Conservation (phyloP, 805 yeast genomes). For the Candida maris region DNA sequence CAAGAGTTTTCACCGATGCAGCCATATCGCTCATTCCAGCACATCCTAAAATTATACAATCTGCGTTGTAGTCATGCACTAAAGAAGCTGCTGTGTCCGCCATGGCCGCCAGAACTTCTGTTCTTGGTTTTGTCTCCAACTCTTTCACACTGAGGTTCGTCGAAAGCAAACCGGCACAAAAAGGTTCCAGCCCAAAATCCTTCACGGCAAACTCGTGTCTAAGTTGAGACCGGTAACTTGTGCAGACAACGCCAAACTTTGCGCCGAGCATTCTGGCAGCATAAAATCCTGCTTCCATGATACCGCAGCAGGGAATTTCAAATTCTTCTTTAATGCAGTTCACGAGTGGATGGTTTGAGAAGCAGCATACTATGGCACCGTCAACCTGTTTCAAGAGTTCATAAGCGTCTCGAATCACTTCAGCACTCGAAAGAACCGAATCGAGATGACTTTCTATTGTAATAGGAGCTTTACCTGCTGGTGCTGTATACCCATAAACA, state of each 20-base stretch:
- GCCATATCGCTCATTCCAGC: slow-evolving; percentile 91
- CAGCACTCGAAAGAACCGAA: slow-evolving; percentile 32
- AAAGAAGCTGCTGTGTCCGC: slow-evolving; percentile 22
- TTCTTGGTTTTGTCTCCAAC: slow-evolving; percentile 30
- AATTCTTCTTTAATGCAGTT: slow-evolving; percentile 35
- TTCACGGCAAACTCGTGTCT: slow-evolving; percentile 31
- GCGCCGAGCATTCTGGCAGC: slow-evolving; percentile 32
- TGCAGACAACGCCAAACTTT: slow-evolving; percentile 31
- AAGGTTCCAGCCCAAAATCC: slow-evolving; percentile 27
- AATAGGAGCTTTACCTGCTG: slow-evolving; percentile 24
- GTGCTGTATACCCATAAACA: slow-evolving; percentile 32
- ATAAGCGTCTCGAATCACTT: slow-evolving; percentile 29
- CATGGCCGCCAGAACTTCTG: slow-evolving; percentile 29
- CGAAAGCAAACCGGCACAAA: slow-evolving; percentile 33
- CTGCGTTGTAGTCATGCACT: slow-evolving; percentile 25
- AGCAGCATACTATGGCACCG: slow-evolving; percentile 33
- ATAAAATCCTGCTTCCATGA: slow-evolving; percentile 34
- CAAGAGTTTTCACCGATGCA: slow-evolving; percentile 85
- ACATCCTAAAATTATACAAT: slow-evolving; percentile 67
- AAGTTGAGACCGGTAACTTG: slow-evolving; percentile 29
- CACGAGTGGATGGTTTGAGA: slow-evolving; percentile 34
- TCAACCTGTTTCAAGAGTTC: slow-evolving; percentile 26
- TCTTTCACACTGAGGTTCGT: slow-evolving; percentile 33
- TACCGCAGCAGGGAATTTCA: slow-evolving; percentile 32
- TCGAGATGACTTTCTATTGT: slow-evolving; percentile 34